Base-by-base conservation (phyloP, 2,329 filamentous ascomycete genomes). In the Biscogniauxia marginata region DNA sequence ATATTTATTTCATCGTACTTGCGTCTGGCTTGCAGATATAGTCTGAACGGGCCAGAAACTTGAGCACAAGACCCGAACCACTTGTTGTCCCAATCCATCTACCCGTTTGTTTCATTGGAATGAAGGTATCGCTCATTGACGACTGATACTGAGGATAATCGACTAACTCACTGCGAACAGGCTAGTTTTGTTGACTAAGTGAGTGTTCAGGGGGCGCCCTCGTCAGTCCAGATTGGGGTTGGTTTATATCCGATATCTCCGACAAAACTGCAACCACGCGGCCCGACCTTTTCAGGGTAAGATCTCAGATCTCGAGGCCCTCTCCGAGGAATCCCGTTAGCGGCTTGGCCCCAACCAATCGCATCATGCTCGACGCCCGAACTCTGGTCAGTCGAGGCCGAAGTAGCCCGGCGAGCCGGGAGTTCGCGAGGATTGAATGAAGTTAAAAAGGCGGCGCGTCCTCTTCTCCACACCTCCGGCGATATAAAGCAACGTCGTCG, bases 291-390 rank as follows among this genome's bases (percentile, higher is more conserved):
- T 34, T 13, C 3, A 34, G 13, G 11, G 20, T 45, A 21, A 23
- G 48, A 34, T 52, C 30, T 23, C 44, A 48, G 49, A 30, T 55
- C 46, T 55, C 43, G 21, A 46, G 58, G 54, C 34, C 51, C 49
- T 59, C 63, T 67, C 66, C 67, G 67, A 64, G 63, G 65, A 69
- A 65, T 69, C 63, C 66, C 67, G 67, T 67, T 64, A 62, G 65
- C 49, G 66, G 61, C 60, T 59, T 56, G 54, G 51, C 53, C 46
- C 45, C 51, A 59, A 57, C 67, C 67, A 69, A 69, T 68, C 43
- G 64, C 55, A 58, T 52, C 24, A 48, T 56, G 57, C 53, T 24
- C 58, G 53, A 47, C 55, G 52, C 59, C 58, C 62, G 54, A 49
- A 54, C 47, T 52, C 52, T 58, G 57, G 23, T 56, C 53, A 45